Evolutionary conservation across 2,329 filamentous ascomycete genomes (phyloP).

Genomic region (Sporothrix pseudoabietina): DNA sequence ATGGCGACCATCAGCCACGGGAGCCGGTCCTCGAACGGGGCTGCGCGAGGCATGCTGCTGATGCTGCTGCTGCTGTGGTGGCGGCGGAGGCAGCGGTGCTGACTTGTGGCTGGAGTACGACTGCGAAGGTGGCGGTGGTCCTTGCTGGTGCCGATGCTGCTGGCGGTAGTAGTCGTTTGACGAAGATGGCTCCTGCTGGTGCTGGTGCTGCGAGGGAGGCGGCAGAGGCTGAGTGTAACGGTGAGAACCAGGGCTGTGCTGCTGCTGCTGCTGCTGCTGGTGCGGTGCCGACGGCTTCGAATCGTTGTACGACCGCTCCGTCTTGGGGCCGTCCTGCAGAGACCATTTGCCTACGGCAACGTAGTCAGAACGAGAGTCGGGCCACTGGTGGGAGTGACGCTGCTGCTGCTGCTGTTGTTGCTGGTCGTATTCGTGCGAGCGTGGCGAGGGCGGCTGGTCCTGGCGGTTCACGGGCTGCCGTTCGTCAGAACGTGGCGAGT

Average conservation of each 20-base stretch:
- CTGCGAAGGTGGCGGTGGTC: background rate
- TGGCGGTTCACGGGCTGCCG: background rate
- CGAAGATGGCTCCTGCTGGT: background rate
- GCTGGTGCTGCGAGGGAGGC: background rate
- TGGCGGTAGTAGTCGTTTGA: constrained; percentile 21
- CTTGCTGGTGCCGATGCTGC: background rate
- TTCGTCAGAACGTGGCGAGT: constrained; percentile 12
- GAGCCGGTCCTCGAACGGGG: constrained; percentile 9
- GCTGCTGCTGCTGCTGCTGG: constrained; percentile 12
- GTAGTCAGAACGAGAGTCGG: constrained; percentile 27
- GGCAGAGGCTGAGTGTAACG: constrained; percentile 21
- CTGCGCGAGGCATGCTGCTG: constrained; percentile 6
- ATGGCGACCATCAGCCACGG: background rate
- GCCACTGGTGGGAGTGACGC: constrained; percentile 20
- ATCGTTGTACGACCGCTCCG: background rate
- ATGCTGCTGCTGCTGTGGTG: background rate
- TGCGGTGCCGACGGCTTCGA: background rate
- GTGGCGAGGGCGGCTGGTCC: constrained; percentile 24
- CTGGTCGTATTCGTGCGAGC: constrained; percentile 18
- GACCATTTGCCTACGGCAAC: constrained; percentile 29
- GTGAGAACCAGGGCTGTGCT: background rate
- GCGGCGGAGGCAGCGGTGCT: background rate
- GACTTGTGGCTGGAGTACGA: constrained; percentile 9
- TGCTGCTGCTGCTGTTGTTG: constrained; percentile 18
- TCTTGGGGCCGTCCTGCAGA: constrained; percentile 4